Conservation (phyloP, 352 stramenopile genomes). For the Phytophthora palmivora region DNA sequence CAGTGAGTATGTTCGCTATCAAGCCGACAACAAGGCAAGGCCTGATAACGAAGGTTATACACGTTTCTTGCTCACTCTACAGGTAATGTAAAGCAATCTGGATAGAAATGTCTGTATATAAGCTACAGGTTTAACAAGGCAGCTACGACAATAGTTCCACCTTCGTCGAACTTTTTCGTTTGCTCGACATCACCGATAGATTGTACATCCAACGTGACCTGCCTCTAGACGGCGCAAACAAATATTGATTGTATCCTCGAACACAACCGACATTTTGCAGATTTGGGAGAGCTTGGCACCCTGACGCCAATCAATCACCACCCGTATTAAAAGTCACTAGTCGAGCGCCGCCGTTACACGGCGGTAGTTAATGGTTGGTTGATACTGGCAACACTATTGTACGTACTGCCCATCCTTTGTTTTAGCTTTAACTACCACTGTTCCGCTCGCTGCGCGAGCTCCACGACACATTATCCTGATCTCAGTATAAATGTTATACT, state of each 20-base stretch:
- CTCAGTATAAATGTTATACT: no score
- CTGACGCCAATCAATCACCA: constrained; percentile 97
- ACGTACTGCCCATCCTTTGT: no score
- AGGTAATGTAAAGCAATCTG: constrained; percentile 13
- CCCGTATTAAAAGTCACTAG: constrained; percentile 98
- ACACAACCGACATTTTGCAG: constrained; percentile 97
- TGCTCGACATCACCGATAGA: constrained; percentile 98
- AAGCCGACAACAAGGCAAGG: constrained; percentile 16
- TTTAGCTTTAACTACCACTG: no score
- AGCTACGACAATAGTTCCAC: constrained; percentile 99
- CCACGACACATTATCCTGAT: no score
- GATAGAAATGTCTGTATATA: constrained; percentile 3
- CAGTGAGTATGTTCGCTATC: constrained; percentile 28
- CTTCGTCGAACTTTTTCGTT: constrained; percentile 98
- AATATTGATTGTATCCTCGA: constrained; percentile 99
- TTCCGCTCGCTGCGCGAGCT: no score
- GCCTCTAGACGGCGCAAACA: constrained; percentile 97
- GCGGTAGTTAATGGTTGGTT: no score
- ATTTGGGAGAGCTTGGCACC: constrained; percentile 99
- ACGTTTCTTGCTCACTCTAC: neutral
- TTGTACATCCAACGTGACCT: constrained; percentile 95
- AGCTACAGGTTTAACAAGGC: constrained; percentile 96
- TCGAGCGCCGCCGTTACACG: no score
- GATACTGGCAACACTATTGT: no score
- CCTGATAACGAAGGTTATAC: neutral